Base-by-base conservation (phyloP, 208 protist species). In the Crithidia sp. region DNA sequence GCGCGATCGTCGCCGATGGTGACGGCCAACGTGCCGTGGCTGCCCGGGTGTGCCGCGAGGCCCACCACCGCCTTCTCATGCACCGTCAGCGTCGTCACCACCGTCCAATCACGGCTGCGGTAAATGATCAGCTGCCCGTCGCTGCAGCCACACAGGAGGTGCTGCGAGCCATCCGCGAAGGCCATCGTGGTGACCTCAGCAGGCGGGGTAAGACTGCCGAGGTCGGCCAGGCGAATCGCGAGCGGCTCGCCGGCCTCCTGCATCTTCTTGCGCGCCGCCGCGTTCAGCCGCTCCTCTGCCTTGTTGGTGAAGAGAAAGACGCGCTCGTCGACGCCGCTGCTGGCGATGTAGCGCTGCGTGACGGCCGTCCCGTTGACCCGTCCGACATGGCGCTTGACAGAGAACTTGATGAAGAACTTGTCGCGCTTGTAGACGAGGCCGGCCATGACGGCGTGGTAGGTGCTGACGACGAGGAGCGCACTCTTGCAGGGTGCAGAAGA, bases 291-390 rank as follows among this genome's bases (percentile, higher is more conserved):
- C 75, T 76, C 57, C 59, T 86, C 75, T 7, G 81, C 77, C 67
- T 95, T 95, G 69, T 92, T 92, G 3, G 90, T 93, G 67, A 93
- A 95, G 55, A 92, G 75, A 54, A 87, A 89, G 37, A 91, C 67
- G 2, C 88, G 90, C 79, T 95, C 90, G 65, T 95, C 90, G 0
- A 82, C 83, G 61, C 90, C 87, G 55, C 80, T 78, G 64, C 78
- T 86, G 53, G 85, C 87, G 62, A 93, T 77, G 67, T 91, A 92
- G 61, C 74, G 74, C 17, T 72, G 73, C 37, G 74, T 80, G 2
- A 83, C 78, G 10, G 79, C 79, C 13, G 86, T 77, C 6, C 54
- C 73, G 44, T 81, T 89, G 50, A 93, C 57, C 64, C 71, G 74
- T 12, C 87, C 87, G 16, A 87, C 82, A 63, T 95, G 90, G 60